Percentiles rank a stretch among this genome's conserved stretches.
Evolutionary conservation across 768 basidiomycete species (phyloP).

Genomic region (Hericium rajendrae): DNA sequence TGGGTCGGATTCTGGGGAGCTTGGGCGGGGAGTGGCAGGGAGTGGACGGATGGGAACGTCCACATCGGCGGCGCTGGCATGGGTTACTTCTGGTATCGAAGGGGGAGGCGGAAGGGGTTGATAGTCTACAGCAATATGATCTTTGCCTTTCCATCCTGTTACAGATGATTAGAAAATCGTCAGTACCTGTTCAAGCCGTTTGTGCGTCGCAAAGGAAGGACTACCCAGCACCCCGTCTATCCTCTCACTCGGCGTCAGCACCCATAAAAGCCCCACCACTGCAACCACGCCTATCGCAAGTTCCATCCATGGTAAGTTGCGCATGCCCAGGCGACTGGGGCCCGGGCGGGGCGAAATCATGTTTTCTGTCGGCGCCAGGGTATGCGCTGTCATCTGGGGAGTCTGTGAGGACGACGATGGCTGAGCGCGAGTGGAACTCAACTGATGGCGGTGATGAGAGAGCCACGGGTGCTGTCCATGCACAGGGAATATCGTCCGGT

Average conservation of each 20-base stretch:
- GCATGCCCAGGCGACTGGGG: slow-evolving; percentile 25
- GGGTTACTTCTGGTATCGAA: neutral
- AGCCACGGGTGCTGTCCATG: neutral
- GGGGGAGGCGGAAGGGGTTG: neutral
- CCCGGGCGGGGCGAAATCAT: slow-evolving; percentile 37
- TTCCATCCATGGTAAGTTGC: slow-evolving; percentile 51
- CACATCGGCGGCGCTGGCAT: slow-evolving; percentile 1
- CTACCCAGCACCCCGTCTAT: slow-evolving; percentile 5
- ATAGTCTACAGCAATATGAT: neutral
- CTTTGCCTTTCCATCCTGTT: neutral
- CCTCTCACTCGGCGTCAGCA: slow-evolving; percentile 46
- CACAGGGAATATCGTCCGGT: too few relatives aligned
- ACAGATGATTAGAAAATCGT: neutral
- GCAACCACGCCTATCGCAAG: slow-evolving; percentile 49
- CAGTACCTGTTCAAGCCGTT: neutral
- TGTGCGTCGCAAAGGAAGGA: neutral
- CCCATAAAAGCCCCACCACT: slow-evolving; percentile 52
- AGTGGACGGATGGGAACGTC: neutral
- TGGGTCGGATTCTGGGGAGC: slow-evolving; percentile 66
- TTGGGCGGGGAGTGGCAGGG: slow-evolving; percentile 23
- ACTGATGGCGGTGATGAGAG: neutral
- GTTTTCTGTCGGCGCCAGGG: neutral
- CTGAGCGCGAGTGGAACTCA: neutral
- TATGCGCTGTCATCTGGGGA: neutral
- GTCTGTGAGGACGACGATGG: neutral